These are phyloP conservation scores for Orbilia oligospora DNA, from an alignment of 2,329 filamentous ascomycete species.

Conservation along the genomic window DNA sequence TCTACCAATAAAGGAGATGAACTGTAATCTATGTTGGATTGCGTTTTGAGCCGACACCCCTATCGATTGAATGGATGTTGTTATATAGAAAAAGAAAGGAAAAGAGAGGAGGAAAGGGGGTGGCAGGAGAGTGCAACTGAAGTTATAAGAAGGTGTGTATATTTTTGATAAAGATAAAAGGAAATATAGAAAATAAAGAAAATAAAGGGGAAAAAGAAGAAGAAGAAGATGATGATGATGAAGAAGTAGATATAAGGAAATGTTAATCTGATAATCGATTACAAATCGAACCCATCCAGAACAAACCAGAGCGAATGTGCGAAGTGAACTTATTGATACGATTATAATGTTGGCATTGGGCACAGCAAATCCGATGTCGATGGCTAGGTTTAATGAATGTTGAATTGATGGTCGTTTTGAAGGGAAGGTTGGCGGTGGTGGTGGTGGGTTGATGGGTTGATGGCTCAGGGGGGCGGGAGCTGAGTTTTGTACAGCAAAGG, in stretches of 20 bases:
- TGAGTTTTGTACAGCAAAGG: conserved; percentile 20
- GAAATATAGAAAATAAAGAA: conserved; percentile 10
- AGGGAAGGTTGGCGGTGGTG: background rate
- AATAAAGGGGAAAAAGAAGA: conserved; percentile 53
- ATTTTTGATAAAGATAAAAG: too few species aligned
- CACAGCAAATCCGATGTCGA: conserved; percentile 6
- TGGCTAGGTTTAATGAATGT: background rate
- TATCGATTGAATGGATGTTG: background rate
- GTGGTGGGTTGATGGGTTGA: background rate
- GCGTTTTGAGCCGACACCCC: background rate
- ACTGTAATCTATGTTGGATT: conserved; percentile 1
- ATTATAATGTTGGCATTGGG: conserved; percentile 7
- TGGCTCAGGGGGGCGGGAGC: conserved; percentile 20
- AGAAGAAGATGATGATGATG: conserved; percentile 65
- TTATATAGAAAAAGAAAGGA: conserved; percentile 11
- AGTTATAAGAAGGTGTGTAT: too few species aligned
- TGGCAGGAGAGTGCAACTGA: too few species aligned
- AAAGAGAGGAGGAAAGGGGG: conserved; percentile 1
- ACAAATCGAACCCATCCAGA: conserved; percentile 16
- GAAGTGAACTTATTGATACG: conserved; percentile 15
- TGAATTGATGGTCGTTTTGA: conserved; percentile 7
- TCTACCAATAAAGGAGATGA: conserved; percentile 12
- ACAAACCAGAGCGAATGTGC: conserved; percentile 13
- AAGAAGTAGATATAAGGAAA: conserved; percentile 66
- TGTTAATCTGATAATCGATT: conserved; percentile 8